Percentiles rank a stretch among this genome's conserved stretches.
phyloP scores from a whole-genome alignment of 768 basidiomycete species.

The Boletellus sp. region DNA sequence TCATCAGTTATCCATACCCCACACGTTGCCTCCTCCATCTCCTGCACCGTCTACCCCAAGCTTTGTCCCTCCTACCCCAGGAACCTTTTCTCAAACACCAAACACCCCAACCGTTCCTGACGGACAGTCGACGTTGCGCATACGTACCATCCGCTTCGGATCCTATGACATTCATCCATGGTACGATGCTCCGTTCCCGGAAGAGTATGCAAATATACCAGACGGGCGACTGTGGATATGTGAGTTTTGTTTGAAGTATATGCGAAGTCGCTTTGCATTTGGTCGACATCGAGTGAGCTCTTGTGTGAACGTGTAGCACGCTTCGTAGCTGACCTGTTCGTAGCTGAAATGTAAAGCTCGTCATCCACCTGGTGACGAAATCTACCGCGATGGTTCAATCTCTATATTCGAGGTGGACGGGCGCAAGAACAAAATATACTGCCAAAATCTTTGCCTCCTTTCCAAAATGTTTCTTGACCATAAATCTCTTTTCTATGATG shows the following conservation, averaged over 20 bases:
- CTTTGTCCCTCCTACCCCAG: constrained; percentile 31
- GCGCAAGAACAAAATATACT: constrained; percentile 99
- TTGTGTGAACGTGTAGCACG: background rate
- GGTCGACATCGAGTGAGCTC: constrained; percentile 75
- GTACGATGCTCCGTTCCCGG: constrained; percentile 98
- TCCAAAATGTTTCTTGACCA: constrained; percentile 99
- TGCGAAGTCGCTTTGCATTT: constrained; percentile 89
- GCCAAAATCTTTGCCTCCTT: constrained; percentile 94
- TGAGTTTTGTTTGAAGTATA: constrained; percentile 97
- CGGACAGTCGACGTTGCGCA: constrained; percentile 48
- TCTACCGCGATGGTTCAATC: constrained; percentile 84
- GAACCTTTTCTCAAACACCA: constrained; percentile 31
- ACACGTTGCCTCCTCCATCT: constrained; percentile 28
- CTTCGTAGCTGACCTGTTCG: constrained; percentile 11
- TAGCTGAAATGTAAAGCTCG: constrained; percentile 93
- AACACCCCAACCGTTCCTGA: constrained; percentile 24
- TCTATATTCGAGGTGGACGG: constrained; percentile 99
- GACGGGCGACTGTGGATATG: constrained; percentile 95
- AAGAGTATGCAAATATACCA: constrained; percentile 90
- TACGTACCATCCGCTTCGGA: constrained; percentile 87
- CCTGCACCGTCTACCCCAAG: constrained; percentile 39
- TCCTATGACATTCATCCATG: constrained; percentile 93
- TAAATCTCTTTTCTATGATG: constrained; percentile 98
- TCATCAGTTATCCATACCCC: constrained; percentile 35
- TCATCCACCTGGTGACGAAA: constrained; percentile 97